These are phyloP conservation scores for Thymus mandschuricus DNA, from an alignment of 257 asterid species.

Conservation along the genomic window DNA sequence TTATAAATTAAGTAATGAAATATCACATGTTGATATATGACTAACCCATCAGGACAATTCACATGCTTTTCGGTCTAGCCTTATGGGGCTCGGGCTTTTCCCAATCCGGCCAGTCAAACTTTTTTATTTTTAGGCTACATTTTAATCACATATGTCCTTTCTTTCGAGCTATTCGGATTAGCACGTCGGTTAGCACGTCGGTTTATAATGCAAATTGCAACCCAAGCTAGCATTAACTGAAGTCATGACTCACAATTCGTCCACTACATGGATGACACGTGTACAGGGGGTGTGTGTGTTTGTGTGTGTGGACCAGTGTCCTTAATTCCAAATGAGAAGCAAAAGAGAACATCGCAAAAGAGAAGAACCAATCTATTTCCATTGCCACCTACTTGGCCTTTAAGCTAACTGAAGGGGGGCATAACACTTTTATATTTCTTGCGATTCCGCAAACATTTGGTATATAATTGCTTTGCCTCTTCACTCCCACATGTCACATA, in stretches of 20 bases:
- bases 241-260: neutral
- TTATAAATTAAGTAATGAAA: too few species aligned
- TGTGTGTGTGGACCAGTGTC: neutral
- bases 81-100: too few species aligned
- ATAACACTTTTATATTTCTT: slow-evolving; percentile 1
- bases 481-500: slow-evolving; percentile 1
- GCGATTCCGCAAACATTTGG: slow-evolving; percentile 5
- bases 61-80: too few species aligned
- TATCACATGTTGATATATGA: too few species aligned
- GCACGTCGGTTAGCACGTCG: too few species aligned
- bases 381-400: slow-evolving; percentile 33
- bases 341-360: slow-evolving; percentile 9
- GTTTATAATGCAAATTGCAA: neutral
- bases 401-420: slow-evolving; percentile 30
- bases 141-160: too few species aligned
- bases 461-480: neutral
- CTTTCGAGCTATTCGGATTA: too few species aligned
- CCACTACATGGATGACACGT: slow-evolving; percentile 25
- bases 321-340: neutral
- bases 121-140: too few species aligned
- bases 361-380: neutral
- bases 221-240: neutral
- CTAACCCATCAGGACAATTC: too few species aligned
- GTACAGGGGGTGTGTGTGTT: neutral
- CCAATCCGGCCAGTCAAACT: too few species aligned